These are phyloP conservation scores for Petunia hybrid DNA, from an alignment of 305 asterid species.

Conservation along the genomic window DNA sequence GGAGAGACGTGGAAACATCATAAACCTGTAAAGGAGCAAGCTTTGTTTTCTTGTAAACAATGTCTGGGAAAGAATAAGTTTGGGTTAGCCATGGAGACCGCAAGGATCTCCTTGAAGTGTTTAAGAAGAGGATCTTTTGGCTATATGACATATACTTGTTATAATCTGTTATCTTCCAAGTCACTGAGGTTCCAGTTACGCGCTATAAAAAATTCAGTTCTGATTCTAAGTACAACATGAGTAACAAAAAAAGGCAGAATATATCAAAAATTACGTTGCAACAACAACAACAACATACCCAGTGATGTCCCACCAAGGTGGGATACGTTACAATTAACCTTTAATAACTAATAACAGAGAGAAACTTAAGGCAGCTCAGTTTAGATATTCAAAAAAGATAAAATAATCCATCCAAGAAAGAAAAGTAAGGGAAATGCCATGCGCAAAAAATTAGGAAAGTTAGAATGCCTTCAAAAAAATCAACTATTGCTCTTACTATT, in stretches of 20 bases:
- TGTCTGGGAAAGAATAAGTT: conserved; percentile 62
- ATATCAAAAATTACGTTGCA: not conserved
- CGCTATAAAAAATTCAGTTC: not conserved
- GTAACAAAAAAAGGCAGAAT: not conserved
- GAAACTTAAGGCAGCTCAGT: conserved; percentile 17
- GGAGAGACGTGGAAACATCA: conserved; percentile 24
- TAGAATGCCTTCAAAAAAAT: not conserved
- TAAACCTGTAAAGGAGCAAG: conserved; percentile 81
- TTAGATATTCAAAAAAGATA: not conserved
- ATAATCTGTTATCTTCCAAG: conserved; percentile 7
- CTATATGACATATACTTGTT: conserved; percentile 24
- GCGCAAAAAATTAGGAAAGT: not conserved
- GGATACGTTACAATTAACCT: not conserved
- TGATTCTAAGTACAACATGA: conserved; percentile 2
- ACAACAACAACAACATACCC: too few species aligned
- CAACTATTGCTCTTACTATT: not conserved
- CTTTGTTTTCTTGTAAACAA: conserved; percentile 54
- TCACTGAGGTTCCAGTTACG: not conserved
- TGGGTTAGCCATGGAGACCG: conserved; percentile 53
- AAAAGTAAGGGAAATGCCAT: too few species aligned
- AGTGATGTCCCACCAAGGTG: too few species aligned
- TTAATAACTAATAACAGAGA: not conserved
- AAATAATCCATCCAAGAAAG: not conserved
- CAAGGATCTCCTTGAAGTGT: conserved; percentile 42
- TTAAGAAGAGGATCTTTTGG: conserved; percentile 33